Evolutionary conservation across 1,139 yeast species (phyloP).

Genomic region (Lodderomyces theae): DNA sequence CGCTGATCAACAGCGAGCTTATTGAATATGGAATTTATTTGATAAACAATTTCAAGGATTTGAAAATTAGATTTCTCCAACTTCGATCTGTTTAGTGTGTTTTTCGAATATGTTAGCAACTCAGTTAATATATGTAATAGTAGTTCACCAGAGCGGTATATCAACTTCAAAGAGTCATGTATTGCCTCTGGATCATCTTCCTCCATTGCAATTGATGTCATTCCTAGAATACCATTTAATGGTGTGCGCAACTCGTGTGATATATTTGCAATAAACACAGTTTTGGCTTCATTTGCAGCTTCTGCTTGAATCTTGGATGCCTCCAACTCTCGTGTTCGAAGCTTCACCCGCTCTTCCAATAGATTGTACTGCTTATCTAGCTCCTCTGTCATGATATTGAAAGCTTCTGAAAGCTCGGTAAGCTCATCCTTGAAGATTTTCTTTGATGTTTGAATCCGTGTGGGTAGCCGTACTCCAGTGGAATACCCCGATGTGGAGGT

Average conservation of each 20-base stretch:
- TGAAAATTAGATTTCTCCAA: constrained; percentile 78
- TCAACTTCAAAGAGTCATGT: constrained; percentile 65
- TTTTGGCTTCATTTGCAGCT: constrained; percentile 90
- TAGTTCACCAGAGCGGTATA: constrained; percentile 84
- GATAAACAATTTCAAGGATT: constrained; percentile 73
- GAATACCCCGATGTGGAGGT: constrained; percentile 33
- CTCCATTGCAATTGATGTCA: constrained; percentile 91
- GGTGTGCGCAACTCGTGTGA: constrained; percentile 96
- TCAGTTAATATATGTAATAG: constrained; percentile 85
- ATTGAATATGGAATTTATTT: constrained; percentile 81
- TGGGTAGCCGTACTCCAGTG: constrained; percentile 44
- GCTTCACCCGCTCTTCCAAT: constrained; percentile 85
- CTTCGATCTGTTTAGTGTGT: constrained; percentile 83
- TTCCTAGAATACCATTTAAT: constrained; percentile 89
- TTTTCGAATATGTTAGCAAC: constrained; percentile 82
- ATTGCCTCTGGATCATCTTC: constrained; percentile 68
- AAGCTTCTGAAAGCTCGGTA: constrained; percentile 82
- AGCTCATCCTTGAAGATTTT: constrained; percentile 78
- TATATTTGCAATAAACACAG: constrained; percentile 91
- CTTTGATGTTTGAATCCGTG: constrained; percentile 53
- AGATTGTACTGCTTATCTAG: constrained; percentile 78
- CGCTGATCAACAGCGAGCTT: constrained; percentile 79
- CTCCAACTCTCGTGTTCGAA: constrained; percentile 84
- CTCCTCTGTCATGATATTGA: constrained; percentile 88
- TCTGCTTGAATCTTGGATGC: constrained; percentile 89